Conservation (phyloP, 208 protist genomes). For the Leishmania braziliensis region DNA sequence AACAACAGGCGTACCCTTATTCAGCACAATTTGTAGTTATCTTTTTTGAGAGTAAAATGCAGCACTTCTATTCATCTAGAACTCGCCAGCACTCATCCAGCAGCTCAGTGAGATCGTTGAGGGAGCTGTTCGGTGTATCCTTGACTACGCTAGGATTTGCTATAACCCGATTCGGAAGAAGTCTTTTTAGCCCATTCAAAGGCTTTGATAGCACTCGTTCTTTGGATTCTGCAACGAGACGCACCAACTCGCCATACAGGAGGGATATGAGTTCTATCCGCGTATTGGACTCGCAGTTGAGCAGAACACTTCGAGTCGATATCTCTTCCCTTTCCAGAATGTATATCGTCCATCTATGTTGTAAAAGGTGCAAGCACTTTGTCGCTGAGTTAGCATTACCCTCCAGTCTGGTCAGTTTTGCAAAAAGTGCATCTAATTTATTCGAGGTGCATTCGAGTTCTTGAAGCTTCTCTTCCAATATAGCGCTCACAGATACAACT, state of each 20-base stretch:
- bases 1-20: not conserved
- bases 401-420: not conserved
- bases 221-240: not conserved
- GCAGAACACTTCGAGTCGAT: not conserved
- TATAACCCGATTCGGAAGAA: not conserved
- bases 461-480: not conserved
- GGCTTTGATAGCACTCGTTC: not conserved
- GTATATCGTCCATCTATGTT: not conserved
- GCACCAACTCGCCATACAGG: not conserved
- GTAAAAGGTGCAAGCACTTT: not conserved
- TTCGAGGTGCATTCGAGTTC: not conserved
- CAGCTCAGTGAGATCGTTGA: constrained; percentile 25
- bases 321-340: constrained; percentile 8
- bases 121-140: constrained; percentile 2
- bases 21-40: not conserved
- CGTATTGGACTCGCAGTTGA: not conserved
- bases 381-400: not conserved
- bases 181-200: not conserved
- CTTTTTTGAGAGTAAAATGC: not conserved
- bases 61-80: constrained; percentile 16
- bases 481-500: not conserved
- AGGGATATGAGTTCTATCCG: not conserved
- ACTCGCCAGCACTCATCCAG: constrained; percentile 30
- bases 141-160: not conserved
- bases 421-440: not conserved